Evolutionary conservation across 768 basidiomycete species (phyloP).

Genomic region (Lactarius hengduanensis): DNA sequence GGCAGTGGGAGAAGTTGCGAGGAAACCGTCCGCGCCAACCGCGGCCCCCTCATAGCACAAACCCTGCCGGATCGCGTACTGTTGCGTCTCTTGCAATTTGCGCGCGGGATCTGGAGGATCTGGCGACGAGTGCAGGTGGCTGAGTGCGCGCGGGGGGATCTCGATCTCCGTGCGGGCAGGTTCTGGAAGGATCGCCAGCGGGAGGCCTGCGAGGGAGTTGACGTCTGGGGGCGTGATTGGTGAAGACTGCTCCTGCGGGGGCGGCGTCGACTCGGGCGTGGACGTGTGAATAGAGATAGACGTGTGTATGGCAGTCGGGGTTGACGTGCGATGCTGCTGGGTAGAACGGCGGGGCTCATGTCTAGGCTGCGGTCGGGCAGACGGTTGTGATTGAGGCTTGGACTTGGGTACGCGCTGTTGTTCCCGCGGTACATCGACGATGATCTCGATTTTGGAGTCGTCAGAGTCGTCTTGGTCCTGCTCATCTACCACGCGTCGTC

Average conservation of each 20-base stretch:
- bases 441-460: slow-evolving; percentile 1
- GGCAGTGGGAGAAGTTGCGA: slow-evolving; percentile 3
- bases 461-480: not conserved
- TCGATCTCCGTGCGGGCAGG: slow-evolving; percentile 4
- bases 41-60: slow-evolving; percentile 19
- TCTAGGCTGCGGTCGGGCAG: not conserved
- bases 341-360: not conserved
- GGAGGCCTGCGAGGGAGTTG: slow-evolving; percentile 5
- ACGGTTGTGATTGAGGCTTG: not conserved
- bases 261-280: not conserved
- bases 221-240: not conserved
- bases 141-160: slow-evolving; percentile 3
- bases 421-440: not conserved
- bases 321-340: not conserved
- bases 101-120: too few relatives aligned
- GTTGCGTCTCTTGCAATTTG: too few relatives aligned
- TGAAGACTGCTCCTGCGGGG: not conserved
- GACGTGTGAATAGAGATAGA: not conserved
- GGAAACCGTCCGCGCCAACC: slow-evolving; percentile 22
- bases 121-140: not conserved
- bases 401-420: not conserved
- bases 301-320: not conserved
- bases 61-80: too few relatives aligned
- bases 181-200: slow-evolving; percentile 12
- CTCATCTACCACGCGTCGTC: slow-evolving; percentile 4